These are phyloP conservation scores for Cordyceps cicadae DNA, from an alignment of 2,329 filamentous ascomycete genomes.

Conservation along the genomic window DNA sequence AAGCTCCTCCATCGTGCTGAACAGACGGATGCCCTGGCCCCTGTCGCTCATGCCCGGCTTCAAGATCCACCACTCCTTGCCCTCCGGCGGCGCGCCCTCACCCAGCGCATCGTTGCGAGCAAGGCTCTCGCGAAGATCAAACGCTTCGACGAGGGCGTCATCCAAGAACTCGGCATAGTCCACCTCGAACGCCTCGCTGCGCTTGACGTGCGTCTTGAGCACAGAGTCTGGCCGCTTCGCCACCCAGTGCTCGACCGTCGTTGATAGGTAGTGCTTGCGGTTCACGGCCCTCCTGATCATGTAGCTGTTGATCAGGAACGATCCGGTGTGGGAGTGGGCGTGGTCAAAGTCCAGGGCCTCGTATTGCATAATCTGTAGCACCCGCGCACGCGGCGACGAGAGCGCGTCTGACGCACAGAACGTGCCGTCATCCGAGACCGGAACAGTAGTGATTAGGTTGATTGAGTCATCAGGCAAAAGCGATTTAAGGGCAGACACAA, in stretches of 20 bases:
- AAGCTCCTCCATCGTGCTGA: constrained; percentile 77
- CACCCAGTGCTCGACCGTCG: constrained; percentile 76
- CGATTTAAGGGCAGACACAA: constrained; percentile 61
- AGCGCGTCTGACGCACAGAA: constrained; percentile 30
- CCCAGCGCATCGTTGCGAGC: constrained; percentile 44
- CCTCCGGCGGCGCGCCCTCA: constrained; percentile 15
- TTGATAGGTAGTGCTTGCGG: constrained; percentile 85
- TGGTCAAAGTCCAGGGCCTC: constrained; percentile 81
- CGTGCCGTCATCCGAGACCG: constrained; percentile 21
- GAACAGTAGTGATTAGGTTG: constrained; percentile 43
- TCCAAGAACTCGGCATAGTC: constrained; percentile 97
- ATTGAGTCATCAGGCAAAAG: constrained; percentile 48
- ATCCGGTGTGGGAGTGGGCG: constrained; percentile 47
- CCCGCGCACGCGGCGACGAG: constrained; percentile 16
- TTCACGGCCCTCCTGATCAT: constrained; percentile 94
- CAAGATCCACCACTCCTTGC: constrained; percentile 87
- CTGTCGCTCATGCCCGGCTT: constrained; percentile 98
- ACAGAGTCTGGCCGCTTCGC: constrained; percentile 70
- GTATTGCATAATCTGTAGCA: constrained; percentile 79
- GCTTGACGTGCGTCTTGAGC: constrained; percentile 63
- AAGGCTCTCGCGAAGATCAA: constrained; percentile 74
- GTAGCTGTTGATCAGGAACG: constrained; percentile 75
- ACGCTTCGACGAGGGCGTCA: constrained; percentile 83
- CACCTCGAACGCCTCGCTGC: constrained; percentile 79
- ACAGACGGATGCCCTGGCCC: constrained; percentile 85